These are phyloP conservation scores for Agarophyton chilense DNA, from an alignment of 23 red algal species.

Conservation along the genomic window DNA sequence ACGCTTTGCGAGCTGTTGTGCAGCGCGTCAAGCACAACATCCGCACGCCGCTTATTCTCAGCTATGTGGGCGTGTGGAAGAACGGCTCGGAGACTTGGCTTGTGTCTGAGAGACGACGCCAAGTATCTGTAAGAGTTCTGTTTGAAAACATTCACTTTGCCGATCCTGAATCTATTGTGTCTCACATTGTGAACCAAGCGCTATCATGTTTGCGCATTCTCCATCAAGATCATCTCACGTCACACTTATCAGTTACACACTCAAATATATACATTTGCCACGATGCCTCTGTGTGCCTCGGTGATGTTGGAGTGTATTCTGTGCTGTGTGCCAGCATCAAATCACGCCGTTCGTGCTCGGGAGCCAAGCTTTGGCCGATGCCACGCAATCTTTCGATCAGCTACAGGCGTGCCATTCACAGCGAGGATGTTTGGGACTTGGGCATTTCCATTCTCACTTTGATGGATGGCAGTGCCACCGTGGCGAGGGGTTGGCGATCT, in stretches of 20 bases:
- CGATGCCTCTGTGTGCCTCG: conserved; percentile 5
- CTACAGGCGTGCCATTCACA: not conserved
- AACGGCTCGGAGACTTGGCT: conserved; percentile 39
- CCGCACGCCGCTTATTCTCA: not conserved
- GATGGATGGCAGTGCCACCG: conserved; percentile 24
- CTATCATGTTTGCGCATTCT: conserved; percentile 2
- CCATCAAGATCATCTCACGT: not conserved
- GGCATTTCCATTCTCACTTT: conserved; percentile 29
- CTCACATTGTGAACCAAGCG: not conserved
- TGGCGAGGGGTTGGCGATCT: not conserved
- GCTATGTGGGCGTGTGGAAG: conserved; percentile 47
- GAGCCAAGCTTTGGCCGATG: conserved; percentile 46
- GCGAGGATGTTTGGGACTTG: conserved; percentile 43
- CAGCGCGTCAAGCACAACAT: not conserved
- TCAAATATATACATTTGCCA: conserved; percentile 36
- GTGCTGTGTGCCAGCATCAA: not conserved
- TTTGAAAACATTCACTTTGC: conserved; percentile 12
- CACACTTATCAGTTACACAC: conserved; percentile 3
- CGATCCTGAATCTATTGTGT: conserved; percentile 36
- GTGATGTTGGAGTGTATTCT: conserved; percentile 35
- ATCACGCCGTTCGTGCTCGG: conserved; percentile 20
- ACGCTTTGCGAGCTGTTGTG: not conserved
- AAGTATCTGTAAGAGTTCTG: conserved; percentile 5
- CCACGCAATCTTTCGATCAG: not conserved
- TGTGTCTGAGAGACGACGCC: conserved; percentile 27